Conservation (phyloP, 805 yeast species). For the Wickerhamomyces subpelliculosus region DNA sequence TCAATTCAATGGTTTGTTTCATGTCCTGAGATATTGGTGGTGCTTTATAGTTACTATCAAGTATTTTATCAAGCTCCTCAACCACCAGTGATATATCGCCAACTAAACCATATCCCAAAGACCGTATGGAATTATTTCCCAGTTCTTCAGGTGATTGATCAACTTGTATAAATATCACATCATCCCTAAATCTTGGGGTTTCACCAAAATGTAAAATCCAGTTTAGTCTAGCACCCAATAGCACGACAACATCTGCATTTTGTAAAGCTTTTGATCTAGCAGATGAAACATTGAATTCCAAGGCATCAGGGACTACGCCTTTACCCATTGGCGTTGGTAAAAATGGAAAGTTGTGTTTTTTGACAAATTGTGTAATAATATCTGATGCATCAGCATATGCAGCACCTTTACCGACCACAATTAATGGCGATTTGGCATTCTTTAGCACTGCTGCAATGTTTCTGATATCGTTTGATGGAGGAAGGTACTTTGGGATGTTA, state of each 20-base stretch:
- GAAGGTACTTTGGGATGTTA: slow-evolving; percentile 26
- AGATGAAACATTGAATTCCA: slow-evolving; percentile 45
- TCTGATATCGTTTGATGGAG: slow-evolving; percentile 27
- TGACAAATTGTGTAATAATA: slow-evolving; percentile 34
- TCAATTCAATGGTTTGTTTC: slow-evolving; percentile 21
- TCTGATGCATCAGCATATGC: slow-evolving; percentile 38
- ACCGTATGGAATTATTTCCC: slow-evolving; percentile 34
- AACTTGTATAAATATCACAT: slow-evolving; percentile 48
- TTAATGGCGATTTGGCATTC: slow-evolving; percentile 39
- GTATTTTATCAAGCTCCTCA: slow-evolving; percentile 24
- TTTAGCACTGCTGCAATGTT: slow-evolving; percentile 28
- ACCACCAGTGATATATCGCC: slow-evolving; percentile 48
- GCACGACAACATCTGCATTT: slow-evolving; percentile 49
- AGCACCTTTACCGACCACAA: slow-evolving; percentile 64
- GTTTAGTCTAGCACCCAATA: slow-evolving; percentile 62
- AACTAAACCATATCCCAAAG: slow-evolving; percentile 36
- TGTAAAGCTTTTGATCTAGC: slow-evolving; percentile 57
- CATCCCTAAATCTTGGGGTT: slow-evolving; percentile 40
- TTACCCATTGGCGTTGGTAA: slow-evolving; percentile 78
- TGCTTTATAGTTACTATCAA: slow-evolving; percentile 23
- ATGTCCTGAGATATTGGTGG: slow-evolving; percentile 25
- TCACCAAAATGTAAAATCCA: slow-evolving; percentile 71
- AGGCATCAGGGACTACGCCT: slow-evolving; percentile 53
- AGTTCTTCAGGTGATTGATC: slow-evolving; percentile 48
- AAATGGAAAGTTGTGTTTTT: slow-evolving; percentile 41